A percentile compares a stretch with the other conserved stretches of the same genome.
Evolutionary conservation across 495 filamentous ascomycete genomes (phyloP).

Genomic region (Xylaria bambusicola): DNA sequence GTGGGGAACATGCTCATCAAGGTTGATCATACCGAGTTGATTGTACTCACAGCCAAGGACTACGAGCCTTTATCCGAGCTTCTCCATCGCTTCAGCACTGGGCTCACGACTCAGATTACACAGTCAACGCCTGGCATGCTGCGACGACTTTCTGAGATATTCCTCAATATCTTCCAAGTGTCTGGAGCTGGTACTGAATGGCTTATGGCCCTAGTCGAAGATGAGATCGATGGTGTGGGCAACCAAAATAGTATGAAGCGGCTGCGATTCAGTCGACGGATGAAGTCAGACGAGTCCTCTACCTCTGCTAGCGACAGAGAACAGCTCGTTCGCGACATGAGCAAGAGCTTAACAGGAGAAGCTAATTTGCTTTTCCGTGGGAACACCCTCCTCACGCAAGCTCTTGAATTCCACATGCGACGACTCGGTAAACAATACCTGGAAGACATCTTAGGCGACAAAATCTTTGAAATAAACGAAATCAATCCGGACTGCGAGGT

Average conservation of each 20-base stretch:
- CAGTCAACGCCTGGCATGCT: slow-evolving; percentile 75
- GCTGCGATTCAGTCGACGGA: slow-evolving; percentile 71
- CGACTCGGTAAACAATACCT: slow-evolving; percentile 91
- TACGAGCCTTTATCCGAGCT: slow-evolving; percentile 84
- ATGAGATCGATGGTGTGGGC: slow-evolving; percentile 91
- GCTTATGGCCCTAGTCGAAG: slow-evolving; percentile 90
- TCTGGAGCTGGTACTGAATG: slow-evolving; percentile 86
- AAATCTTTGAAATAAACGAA: slow-evolving; percentile 81
- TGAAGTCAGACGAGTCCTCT: slow-evolving; percentile 78
- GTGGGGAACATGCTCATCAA: slow-evolving; percentile 88
- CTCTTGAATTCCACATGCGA: slow-evolving; percentile 93
- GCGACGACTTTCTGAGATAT: slow-evolving; percentile 76
- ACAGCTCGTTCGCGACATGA: slow-evolving; percentile 61
- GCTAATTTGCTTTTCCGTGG: slow-evolving; percentile 95
- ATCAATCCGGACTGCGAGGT: slow-evolving; percentile 93
- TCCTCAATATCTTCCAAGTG: slow-evolving; percentile 95
- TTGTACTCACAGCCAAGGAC: slow-evolving; percentile 82
- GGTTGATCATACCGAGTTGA: slow-evolving; percentile 79
- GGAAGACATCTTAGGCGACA: slow-evolving; percentile 82
- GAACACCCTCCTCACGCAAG: slow-evolving; percentile 92
- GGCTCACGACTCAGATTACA: slow-evolving; percentile 82
- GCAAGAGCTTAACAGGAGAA: slow-evolving; percentile 67
- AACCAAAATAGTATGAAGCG: slow-evolving; percentile 72
- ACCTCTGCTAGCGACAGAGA: slow-evolving; percentile 58
- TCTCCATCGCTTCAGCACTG: slow-evolving; percentile 79